Evolutionary conservation across 106 monocot genomes (phyloP).

Genomic region (Dactylorhiza incarnata): DNA sequence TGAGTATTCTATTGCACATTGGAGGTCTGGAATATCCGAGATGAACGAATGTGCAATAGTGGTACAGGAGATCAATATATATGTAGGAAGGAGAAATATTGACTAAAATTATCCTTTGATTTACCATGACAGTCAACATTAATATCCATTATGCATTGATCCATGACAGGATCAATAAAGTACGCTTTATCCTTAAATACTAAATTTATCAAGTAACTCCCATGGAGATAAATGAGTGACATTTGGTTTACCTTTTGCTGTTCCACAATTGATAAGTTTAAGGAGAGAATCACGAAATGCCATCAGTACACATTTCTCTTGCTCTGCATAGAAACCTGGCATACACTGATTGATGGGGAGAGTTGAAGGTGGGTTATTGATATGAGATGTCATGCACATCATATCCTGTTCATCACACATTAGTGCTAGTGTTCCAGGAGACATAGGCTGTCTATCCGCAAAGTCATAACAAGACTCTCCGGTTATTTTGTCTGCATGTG

Average conservation of each 20-base stretch:
- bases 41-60: background rate
- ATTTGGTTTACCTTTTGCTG: conserved; percentile 64
- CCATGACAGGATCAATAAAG: background rate
- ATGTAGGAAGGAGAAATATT: background rate
- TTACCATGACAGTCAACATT: background rate
- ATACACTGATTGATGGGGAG: conserved; percentile 26
- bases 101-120: background rate
- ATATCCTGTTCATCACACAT: conserved; percentile 93
- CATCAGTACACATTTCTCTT: conserved; percentile 71
- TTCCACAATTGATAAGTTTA: conserved; percentile 62
- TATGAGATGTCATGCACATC: conserved; percentile 52
- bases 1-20: background rate
- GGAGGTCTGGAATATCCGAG: background rate
- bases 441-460: conserved; percentile 64
- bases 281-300: conserved; percentile 76
- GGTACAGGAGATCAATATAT: background rate
- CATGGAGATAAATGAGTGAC: background rate
- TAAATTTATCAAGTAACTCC: background rate
- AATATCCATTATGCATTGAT: background rate
- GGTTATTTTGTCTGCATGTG: conserved; percentile 27
- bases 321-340: conserved; percentile 67
- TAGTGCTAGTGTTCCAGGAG: conserved; percentile 81
- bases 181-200: background rate
- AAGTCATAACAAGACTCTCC: conserved; percentile 38
- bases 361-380: conserved; percentile 13